These are phyloP conservation scores for Ceratocystis huliohia DNA, from an alignment of 2,329 filamentous ascomycete genomes.

Conservation along the genomic window DNA sequence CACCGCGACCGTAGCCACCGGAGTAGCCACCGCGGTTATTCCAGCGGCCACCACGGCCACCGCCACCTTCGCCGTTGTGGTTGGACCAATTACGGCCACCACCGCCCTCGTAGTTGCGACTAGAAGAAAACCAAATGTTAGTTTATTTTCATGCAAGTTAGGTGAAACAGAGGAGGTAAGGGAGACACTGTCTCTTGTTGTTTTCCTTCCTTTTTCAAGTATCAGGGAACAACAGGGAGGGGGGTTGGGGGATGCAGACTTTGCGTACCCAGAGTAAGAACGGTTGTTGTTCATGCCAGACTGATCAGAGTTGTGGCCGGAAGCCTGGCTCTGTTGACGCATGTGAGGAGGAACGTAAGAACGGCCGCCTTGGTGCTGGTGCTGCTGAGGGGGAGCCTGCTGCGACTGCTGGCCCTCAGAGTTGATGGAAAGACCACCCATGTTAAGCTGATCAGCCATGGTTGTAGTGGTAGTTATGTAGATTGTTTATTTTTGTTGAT, in stretches of 20 bases:
- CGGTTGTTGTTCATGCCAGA: conserved; percentile 49
- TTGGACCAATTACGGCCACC: conserved; percentile 25
- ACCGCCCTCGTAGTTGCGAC: conserved; percentile 10
- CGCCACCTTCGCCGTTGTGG: conserved; percentile 36
- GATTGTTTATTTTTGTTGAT: conserved; percentile 5
- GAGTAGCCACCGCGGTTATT: conserved; percentile 30
- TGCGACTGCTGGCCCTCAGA: conserved; percentile 29
- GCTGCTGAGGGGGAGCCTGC: conserved; percentile 22
- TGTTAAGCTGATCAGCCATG: conserved; percentile 78
- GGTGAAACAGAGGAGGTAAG: neutral
- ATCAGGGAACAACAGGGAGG: too few relatives aligned
- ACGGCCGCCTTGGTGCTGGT: conserved; percentile 29
- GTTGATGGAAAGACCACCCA: conserved; percentile 50
- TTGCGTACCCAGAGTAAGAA: conserved; percentile 50
- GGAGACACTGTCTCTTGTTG: neutral
- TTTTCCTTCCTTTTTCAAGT: too few relatives aligned
- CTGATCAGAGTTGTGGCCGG: conserved; percentile 23
- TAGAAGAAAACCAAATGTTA: conserved; percentile 3
- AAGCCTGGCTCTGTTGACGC: conserved; percentile 39
- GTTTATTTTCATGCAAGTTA: neutral
- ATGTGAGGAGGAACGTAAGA: conserved; percentile 82
- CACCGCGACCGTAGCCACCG: conserved; percentile 29
- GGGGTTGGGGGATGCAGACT: too few relatives aligned
- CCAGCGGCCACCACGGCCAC: conserved; percentile 27
- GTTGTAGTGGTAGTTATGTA: conserved; percentile 26